These are phyloP conservation scores for Marasmius tenuissimus DNA, from an alignment of 1,284 basidiomycete species.

Conservation along the genomic window DNA sequence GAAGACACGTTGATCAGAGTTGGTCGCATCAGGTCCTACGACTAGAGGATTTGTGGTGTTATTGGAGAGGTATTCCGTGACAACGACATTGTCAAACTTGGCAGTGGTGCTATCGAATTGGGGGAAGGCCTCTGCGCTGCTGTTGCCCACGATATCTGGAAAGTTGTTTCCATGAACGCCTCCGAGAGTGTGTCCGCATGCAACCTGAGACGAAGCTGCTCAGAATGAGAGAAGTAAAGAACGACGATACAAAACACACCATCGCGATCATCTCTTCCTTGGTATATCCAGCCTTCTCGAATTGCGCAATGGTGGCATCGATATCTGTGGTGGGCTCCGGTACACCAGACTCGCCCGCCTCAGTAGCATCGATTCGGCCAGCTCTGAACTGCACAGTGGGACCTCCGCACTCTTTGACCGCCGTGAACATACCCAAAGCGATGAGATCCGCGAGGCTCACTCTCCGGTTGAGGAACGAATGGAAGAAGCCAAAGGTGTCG, in stretches of 20 bases:
- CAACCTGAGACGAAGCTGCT: background rate
- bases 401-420: slow-evolving; percentile 1
- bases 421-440: background rate
- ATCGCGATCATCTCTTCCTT: slow-evolving; percentile 4
- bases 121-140: background rate
- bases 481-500: background rate
- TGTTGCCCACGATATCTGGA: background rate
- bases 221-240: background rate
- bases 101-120: background rate
- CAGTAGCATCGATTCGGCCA: slow-evolving; percentile 7
- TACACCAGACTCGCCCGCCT: background rate
- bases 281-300: slow-evolving; percentile 3
- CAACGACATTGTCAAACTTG: no score
- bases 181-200: slow-evolving; percentile 6
- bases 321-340: slow-evolving; percentile 2
- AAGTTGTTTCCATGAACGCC: background rate
- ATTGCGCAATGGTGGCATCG: background rate
- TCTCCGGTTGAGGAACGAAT: background rate
- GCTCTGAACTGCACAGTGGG: slow-evolving; percentile 4
- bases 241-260: background rate
- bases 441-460: slow-evolving; percentile 3
- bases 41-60: background rate
- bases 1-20: background rate
- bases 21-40: background rate
- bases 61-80: no score